phyloP scores from a whole-genome alignment of 306 rosid species.

The Pyrus communis region DNA sequence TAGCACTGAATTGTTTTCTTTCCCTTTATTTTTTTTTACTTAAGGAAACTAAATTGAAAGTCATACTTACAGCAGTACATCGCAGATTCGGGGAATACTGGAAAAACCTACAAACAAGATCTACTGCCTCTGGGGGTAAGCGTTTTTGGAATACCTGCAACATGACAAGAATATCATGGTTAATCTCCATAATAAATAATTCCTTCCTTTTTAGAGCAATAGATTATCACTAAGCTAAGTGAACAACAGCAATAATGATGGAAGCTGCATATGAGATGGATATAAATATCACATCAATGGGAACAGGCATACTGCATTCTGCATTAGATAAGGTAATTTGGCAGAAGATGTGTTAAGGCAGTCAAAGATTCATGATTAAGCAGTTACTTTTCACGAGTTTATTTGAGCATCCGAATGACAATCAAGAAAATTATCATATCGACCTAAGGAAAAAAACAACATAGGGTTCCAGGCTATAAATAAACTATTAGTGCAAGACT shows the following conservation, averaged over 20 bases:
- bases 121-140: conserved; percentile 98
- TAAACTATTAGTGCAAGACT: background rate
- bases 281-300: background rate
- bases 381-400: background rate
- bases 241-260: background rate
- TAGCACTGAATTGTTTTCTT: background rate
- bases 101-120: conserved; percentile 95
- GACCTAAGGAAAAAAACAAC: background rate
- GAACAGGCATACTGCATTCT: background rate
- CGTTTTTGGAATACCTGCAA: conserved; percentile 93
- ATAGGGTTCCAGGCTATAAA: background rate
- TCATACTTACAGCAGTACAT: conserved; percentile 84
- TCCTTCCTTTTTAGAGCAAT: background rate
- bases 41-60: background rate
- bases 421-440: background rate
- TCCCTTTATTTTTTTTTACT: background rate
- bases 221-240: background rate
- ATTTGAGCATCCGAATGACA: background rate
- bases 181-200: background rate
- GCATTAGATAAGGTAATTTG: background rate
- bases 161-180: conserved; percentile 7
- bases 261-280: background rate
- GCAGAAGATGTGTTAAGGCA: background rate
- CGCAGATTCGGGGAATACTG: conserved; percentile 98
- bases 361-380: background rate